A percentile compares a stretch with the other conserved stretches of the same genome.
Conservation (phyloP, 305 asterid species). For the Plantago coronopus region DNA sequence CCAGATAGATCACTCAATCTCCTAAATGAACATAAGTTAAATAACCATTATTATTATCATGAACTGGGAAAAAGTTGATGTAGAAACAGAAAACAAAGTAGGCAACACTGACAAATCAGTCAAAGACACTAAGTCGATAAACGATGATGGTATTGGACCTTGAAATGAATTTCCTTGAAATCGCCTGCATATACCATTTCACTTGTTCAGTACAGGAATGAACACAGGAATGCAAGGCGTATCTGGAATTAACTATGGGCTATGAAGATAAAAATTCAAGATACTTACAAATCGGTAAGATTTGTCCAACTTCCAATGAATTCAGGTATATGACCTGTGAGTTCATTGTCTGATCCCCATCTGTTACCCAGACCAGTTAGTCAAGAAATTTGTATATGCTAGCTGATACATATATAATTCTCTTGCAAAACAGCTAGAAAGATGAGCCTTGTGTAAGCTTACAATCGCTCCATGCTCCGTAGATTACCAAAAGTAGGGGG, state of each 20-base stretch:
- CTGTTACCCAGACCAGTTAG: slow-evolving; percentile 26
- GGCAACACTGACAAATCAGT: slow-evolving; percentile 47
- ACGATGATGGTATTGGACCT: slow-evolving; percentile 76
- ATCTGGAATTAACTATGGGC: not conserved
- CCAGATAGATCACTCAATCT: slow-evolving; percentile 76
- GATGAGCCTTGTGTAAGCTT: slow-evolving; percentile 22
- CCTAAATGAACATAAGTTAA: slow-evolving; percentile 33
- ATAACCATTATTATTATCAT: slow-evolving; percentile 17
- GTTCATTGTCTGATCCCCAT: slow-evolving; percentile 49
- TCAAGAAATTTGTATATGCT: not conserved
- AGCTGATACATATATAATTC: not conserved
- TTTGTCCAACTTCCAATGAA: slow-evolving; percentile 66
- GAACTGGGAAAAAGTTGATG: slow-evolving; percentile 8
- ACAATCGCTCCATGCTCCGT: slow-evolving; percentile 43
- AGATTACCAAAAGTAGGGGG: slow-evolving; percentile 55
- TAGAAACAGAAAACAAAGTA: not conserved
- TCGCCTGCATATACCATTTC: slow-evolving; percentile 39
- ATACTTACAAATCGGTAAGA: slow-evolving; percentile 27
- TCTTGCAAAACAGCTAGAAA: not conserved
- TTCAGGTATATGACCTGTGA: slow-evolving; percentile 63
- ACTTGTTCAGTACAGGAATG: slow-evolving; percentile 6
- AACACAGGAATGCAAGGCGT: not conserved
- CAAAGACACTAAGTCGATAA: slow-evolving; percentile 63
- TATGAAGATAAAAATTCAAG: not conserved
- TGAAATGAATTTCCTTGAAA: slow-evolving; percentile 74